Evolutionary conservation across 192 early-diverging fungal genomes (phyloP).

Genomic region (Chytriomyces sp.): DNA sequence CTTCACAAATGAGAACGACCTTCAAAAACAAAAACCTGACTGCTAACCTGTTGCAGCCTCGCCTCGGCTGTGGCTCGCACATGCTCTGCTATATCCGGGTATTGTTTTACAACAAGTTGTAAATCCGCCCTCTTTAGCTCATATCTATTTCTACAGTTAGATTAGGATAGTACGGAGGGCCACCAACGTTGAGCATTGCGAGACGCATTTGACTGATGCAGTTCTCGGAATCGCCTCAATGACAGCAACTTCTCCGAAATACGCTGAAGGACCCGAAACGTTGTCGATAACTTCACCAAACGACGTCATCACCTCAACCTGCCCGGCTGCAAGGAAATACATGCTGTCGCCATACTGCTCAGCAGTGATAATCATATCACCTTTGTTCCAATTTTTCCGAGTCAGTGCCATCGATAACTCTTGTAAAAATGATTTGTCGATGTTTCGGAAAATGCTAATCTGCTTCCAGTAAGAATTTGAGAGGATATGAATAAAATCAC

Average conservation of each 20-base stretch:
- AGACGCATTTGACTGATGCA: conserved; percentile 39
- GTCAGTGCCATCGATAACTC: conserved; percentile 42
- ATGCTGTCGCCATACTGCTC: conserved; percentile 49
- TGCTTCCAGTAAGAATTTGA: not conserved
- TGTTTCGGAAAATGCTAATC: conserved; percentile 37
- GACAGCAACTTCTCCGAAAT: conserved; percentile 61
- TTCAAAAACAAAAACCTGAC: not conserved
- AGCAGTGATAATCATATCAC: conserved; percentile 37
- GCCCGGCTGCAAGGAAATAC: conserved; percentile 57
- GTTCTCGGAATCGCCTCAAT: conserved; percentile 56
- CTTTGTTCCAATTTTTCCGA: conserved; percentile 27
- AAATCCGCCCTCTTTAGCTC: conserved; percentile 41
- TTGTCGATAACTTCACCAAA: conserved; percentile 52
- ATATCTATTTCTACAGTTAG: too few species aligned
- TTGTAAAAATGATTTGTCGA: conserved; percentile 39
- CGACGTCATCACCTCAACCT: conserved; percentile 50
- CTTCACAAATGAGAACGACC: not conserved
- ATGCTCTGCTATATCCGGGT: conserved; percentile 37
- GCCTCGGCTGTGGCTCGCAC: conserved; percentile 44
- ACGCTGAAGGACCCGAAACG: conserved; percentile 41
- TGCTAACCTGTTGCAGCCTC: conserved; percentile 42
- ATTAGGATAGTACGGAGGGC: not conserved
- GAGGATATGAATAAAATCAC: conserved; percentile 5
- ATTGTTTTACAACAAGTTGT: conserved; percentile 26
- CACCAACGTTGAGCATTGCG: conserved; percentile 38